These are phyloP conservation scores for Septoria linicola DNA, from an alignment of 2,329 filamentous ascomycete genomes.

Conservation along the genomic window DNA sequence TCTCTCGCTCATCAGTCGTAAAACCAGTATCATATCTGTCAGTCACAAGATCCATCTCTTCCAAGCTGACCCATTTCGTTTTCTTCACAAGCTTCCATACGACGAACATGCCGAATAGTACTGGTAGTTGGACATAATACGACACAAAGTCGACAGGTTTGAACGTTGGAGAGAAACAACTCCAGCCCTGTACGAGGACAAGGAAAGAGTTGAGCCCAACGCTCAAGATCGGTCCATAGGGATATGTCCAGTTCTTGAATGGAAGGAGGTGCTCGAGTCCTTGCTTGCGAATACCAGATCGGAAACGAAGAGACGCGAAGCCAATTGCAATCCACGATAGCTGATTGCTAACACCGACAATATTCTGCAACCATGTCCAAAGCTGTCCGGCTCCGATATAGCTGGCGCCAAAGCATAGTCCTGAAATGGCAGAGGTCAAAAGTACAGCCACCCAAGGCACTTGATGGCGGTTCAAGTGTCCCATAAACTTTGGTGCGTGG, in stretches of 20 bases:
- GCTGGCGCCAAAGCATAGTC: conserved; percentile 61
- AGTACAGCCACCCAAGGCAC: conserved; percentile 55
- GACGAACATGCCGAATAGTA: conserved; percentile 58
- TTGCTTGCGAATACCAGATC: conserved; percentile 56
- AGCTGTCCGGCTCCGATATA: conserved; percentile 64
- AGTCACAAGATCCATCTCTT: conserved; percentile 51
- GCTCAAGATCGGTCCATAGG: conserved; percentile 58
- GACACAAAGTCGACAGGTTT: conserved; percentile 61
- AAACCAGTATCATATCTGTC: conserved; percentile 26
- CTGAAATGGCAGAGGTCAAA: conserved; percentile 43
- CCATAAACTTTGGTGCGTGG: conserved; percentile 59
- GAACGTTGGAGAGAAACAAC: conserved; percentile 60
- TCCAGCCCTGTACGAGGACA: conserved; percentile 64
- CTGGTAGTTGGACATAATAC: conserved; percentile 59
- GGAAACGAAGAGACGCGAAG: conserved; percentile 65
- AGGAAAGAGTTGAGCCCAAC: conserved; percentile 60
- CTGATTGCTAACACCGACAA: conserved; percentile 68
- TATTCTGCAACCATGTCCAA: conserved; percentile 67
- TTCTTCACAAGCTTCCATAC: conserved; percentile 56
- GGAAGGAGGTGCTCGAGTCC: conserved; percentile 62
- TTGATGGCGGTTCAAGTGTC: conserved; percentile 46
- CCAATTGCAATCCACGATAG: conserved; percentile 65
- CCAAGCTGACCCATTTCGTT: conserved; percentile 47
- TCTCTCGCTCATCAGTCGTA: conserved; percentile 22
- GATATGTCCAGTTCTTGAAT: conserved; percentile 67